These are phyloP conservation scores for Lathyrus tuberosus DNA, from an alignment of 306 rosid genomes.

Conservation along the genomic window DNA sequence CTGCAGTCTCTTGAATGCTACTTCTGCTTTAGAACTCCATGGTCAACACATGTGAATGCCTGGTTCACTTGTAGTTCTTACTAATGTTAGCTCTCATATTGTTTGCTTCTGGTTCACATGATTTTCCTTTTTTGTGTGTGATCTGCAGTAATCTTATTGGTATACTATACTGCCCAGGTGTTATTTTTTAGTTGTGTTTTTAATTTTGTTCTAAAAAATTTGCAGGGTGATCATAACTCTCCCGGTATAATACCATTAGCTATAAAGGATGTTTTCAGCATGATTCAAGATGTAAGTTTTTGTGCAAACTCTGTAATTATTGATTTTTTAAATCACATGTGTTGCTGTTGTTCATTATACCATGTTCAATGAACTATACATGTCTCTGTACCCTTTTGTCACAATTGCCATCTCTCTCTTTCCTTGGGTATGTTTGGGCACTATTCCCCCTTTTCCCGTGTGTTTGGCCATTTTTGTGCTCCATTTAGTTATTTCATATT, in stretches of 20 bases:
- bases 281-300: conserved; percentile 92
- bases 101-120: neutral
- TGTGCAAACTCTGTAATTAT: conserved; percentile 25
- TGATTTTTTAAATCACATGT: conserved; percentile 19
- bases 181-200: conserved; percentile 15
- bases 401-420: neutral
- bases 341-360: conserved; percentile 24
- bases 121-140: neutral
- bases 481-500: conserved; percentile 2
- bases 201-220: conserved; percentile 34
- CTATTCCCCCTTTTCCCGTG: neutral
- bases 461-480: conserved; percentile 18
- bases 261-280: conserved; percentile 97
- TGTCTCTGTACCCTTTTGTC: neutral
- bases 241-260: conserved; percentile 98
- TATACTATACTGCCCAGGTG: neutral
- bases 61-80: conserved; percentile 1
- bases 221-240: conserved; percentile 92
- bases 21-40: conserved; percentile 8
- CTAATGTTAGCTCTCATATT: neutral
- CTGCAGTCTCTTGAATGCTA: neutral
- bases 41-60: neutral
- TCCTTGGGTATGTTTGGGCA: neutral
- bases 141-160: conserved; percentile 16
- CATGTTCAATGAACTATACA: neutral